phyloP scores from a whole-genome alignment of 163 green algal genomes.

The Prototheca cutis region DNA sequence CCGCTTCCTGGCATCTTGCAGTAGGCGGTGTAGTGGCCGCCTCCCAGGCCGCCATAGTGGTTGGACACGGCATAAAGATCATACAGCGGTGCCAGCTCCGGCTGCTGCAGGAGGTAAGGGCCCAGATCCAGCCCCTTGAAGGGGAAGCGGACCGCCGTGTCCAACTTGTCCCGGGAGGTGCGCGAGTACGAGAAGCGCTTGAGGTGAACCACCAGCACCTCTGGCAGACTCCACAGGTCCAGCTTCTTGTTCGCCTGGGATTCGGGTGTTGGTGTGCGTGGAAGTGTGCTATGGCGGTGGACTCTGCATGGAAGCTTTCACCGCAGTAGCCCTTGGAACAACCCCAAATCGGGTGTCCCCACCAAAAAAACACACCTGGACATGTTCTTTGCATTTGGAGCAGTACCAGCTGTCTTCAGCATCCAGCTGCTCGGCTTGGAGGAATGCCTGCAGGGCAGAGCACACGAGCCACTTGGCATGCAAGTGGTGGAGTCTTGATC shows the following conservation, averaged over 20 bases:
- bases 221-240: conserved; percentile 80
- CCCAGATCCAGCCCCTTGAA: conserved; percentile 69
- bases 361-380: conserved; percentile 40
- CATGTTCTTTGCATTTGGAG: conserved; percentile 57
- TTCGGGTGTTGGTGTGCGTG: too few relatives aligned
- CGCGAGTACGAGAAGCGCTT: conserved; percentile 87
- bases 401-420: conserved; percentile 68
- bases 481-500: too few relatives aligned
- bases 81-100: conserved; percentile 45
- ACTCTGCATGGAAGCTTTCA: too few relatives aligned
- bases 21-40: conserved; percentile 93
- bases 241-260: conserved; percentile 81
- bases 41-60: conserved; percentile 82
- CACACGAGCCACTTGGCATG: too few relatives aligned
- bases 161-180: conserved; percentile 72
- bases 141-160: conserved; percentile 78
- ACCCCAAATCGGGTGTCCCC: conserved; percentile 50
- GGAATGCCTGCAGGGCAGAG: conserved; percentile 74
- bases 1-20: conserved; percentile 43
- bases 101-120: conserved; percentile 28
- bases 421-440: conserved; percentile 66
- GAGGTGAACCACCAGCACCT: conserved; percentile 88
- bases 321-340: conserved; percentile 67
- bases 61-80: conserved; percentile 88
- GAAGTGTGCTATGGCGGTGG: too few relatives aligned